Percentiles rank a stretch among this genome's conserved stretches.
These are phyloP conservation scores for Cladophialophora chaetospira DNA, from an alignment of 2,329 filamentous ascomycete species.

Conservation along the genomic window DNA sequence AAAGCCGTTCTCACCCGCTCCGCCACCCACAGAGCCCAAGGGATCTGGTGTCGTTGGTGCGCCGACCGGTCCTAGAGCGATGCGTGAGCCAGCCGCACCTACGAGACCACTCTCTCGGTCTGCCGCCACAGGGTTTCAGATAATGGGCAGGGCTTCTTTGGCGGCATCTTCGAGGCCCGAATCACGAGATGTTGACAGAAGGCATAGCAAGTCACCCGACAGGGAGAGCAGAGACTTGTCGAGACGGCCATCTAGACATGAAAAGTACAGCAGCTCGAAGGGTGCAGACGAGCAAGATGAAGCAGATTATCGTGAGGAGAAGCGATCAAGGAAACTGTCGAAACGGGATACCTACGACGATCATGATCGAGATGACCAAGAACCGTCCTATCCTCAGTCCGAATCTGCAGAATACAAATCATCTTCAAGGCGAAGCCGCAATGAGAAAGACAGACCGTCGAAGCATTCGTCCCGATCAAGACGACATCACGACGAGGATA, in stretches of 20 bases:
- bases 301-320: constrained; percentile 30
- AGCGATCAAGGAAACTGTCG: constrained; percentile 36
- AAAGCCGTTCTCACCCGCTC: constrained; percentile 31
- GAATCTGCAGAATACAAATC: constrained; percentile 55
- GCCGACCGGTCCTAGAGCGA: constrained; percentile 89
- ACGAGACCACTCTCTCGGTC: constrained; percentile 24
- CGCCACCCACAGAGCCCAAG: constrained; percentile 43
- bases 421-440: constrained; percentile 62
- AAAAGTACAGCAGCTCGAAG: constrained; percentile 15
- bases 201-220: constrained; percentile 27
- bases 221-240: constrained; percentile 42
- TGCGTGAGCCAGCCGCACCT: constrained; percentile 57
- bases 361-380: constrained; percentile 44
- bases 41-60: constrained; percentile 68
- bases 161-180: constrained; percentile 16
- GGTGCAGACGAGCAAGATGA: constrained; percentile 23
- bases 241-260: constrained; percentile 19
- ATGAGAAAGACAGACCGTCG: constrained; percentile 55
- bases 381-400: constrained; percentile 63
- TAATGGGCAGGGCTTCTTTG: constrained; percentile 33
- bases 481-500: constrained; percentile 47
- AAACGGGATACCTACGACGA: constrained; percentile 50
- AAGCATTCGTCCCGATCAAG: constrained; percentile 49
- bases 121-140: constrained; percentile 30
- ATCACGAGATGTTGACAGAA: constrained; percentile 26